These are phyloP conservation scores for Diaporthe sp. DNA, from an alignment of 2,329 filamentous ascomycete genomes.

Conservation along the genomic window DNA sequence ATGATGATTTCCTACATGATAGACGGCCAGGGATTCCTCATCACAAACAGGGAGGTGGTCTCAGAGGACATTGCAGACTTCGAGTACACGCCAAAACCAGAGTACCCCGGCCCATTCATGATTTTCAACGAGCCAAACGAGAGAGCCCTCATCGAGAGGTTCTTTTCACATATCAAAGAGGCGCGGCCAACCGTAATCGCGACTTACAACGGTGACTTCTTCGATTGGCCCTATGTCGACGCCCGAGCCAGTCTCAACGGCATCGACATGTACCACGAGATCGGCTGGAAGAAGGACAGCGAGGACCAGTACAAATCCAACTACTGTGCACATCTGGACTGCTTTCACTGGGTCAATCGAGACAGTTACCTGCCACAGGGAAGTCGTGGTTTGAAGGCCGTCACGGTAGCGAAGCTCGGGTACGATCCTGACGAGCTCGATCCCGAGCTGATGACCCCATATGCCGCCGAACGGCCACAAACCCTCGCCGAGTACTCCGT, in stretches of 20 bases:
- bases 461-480: constrained; percentile 90
- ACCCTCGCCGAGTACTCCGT: constrained; percentile 98
- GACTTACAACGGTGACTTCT: constrained; percentile 99
- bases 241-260: constrained; percentile 91
- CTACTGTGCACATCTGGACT: constrained; percentile 98
- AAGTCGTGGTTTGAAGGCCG: constrained; percentile 95
- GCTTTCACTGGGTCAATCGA: constrained; percentile 98
- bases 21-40: constrained; percentile 95
- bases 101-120: constrained; percentile 95
- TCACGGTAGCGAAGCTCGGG: constrained; percentile 96
- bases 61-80: constrained; percentile 98
- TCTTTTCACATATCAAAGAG: constrained; percentile 96
- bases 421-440: constrained; percentile 99
- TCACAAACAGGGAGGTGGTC: constrained; percentile 97
- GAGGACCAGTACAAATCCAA: constrained; percentile 97
- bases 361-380: constrained; percentile 98
- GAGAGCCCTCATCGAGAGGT: constrained; percentile 86
- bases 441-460: constrained; percentile 95
- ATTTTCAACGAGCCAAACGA: constrained; percentile 99
- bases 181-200: constrained; percentile 95
- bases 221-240: constrained; percentile 99
- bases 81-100: constrained; percentile 96
- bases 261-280: constrained; percentile 99
- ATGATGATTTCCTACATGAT: constrained; percentile 99
- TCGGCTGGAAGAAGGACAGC: constrained; percentile 93